These are phyloP conservation scores for Scedosporium apiospermum DNA, from an alignment of 2,329 filamentous ascomycete genomes.

Conservation along the genomic window DNA sequence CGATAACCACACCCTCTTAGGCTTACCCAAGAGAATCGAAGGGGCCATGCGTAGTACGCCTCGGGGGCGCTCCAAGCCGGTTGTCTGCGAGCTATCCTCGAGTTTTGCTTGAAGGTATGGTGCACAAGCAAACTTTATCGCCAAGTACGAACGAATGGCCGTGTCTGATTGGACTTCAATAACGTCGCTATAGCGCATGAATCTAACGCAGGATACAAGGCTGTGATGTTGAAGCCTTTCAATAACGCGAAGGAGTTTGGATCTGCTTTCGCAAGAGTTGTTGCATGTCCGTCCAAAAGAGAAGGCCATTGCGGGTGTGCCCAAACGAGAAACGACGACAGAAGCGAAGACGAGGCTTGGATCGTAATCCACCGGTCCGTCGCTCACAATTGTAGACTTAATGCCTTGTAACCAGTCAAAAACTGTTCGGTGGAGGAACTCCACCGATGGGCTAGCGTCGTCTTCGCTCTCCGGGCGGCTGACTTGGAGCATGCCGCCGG, in stretches of 20 bases:
- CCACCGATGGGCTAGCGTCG: background rate
- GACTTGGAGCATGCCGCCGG: background rate
- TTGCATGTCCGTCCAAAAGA: background rate
- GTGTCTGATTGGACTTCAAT: background rate
- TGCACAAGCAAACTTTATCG: background rate
- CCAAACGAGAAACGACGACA: background rate
- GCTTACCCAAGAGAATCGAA: background rate
- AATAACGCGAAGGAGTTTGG: background rate
- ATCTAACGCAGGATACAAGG: background rate
- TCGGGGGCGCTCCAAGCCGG: background rate
- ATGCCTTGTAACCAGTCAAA: background rate
- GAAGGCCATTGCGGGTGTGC: background rate
- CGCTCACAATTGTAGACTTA: background rate
- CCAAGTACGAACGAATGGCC: background rate
- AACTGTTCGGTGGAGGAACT: background rate
- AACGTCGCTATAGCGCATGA: background rate
- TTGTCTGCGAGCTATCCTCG: background rate
- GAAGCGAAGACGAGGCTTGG: background rate
- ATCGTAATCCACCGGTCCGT: background rate
- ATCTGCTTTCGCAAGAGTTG: background rate
- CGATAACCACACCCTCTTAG: background rate
- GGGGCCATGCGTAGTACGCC: background rate
- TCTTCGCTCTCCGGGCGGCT: background rate
- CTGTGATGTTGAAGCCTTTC: background rate
- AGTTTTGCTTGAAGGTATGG: background rate